Evolutionary conservation across 1,284 basidiomycete genomes (phyloP), one percentile per base, ranked within the genome.

Genomic region (Athelia psychrophila): DNA sequence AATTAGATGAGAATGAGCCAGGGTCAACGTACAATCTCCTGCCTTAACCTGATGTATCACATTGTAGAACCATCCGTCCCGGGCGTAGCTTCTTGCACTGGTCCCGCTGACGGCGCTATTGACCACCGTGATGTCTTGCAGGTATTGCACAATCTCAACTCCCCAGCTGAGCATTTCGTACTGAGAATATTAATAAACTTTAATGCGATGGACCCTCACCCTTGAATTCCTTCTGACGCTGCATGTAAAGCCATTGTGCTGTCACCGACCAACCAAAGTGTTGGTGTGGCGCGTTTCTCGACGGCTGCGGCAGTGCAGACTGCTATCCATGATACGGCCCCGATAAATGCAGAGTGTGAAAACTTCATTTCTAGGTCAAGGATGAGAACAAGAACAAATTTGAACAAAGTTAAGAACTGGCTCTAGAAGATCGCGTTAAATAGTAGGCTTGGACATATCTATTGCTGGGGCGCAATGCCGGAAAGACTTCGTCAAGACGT

Each of bases 101-200:
- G 60, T 54, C 10, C 67, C 67, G 9, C 57, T 61, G 24, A 65
- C 58, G 5, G 65, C 67, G 36, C 59, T 50, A 54, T 69, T 68
- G 16, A 61, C 53, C 12, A 68, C 61, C 6, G 56, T 40, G 30
- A 66, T 55, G 48, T 50, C 56, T 15, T 23, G 22, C n/a, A 65
- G 56, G 25, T 60, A 64, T 35, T 58, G 52, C 15, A 38, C 53
- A 25, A 66, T 53, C 42, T 62, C 55, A 22, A 55, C 52, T 13
- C 66, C 66, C 66, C 66, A 68, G 2, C 66, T 61, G 13, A 5
- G 13, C 27, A 30, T 5, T 6, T 30, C 6, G 5, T 13, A 30
- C n/a, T n/a, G n/a, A n/a, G n/a, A n/a, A n/a, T n/a, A n/a, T n/a
- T n/a, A n/a, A n/a, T n/a, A n/a, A n/a, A n/a, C n/a, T n/a, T n/a